Evolutionary conservation across 2,329 filamentous ascomycete genomes (phyloP).

Genomic region (Ophiocordyceps australis): DNA sequence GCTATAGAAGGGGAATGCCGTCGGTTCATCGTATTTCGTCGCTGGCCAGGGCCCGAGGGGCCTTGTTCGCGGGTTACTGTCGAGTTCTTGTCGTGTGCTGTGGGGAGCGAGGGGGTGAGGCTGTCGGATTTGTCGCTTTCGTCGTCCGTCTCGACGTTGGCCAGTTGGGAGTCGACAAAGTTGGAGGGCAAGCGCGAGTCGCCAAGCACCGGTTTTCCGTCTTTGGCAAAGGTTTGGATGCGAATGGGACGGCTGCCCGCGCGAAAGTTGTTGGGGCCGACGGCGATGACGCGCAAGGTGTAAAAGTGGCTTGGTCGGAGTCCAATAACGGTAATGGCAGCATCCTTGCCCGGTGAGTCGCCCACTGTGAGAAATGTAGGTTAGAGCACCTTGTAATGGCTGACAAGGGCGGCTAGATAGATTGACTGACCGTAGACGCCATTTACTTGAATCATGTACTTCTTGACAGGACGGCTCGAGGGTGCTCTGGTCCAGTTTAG

Average conservation of each 20-base stretch:
- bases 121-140: slow-evolving; percentile 27
- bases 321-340: slow-evolving; percentile 71
- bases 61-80: slow-evolving; percentile 42
- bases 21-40: slow-evolving; percentile 44
- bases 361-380: slow-evolving; percentile 39
- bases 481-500: slow-evolving; percentile 76
- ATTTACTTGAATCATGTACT: slow-evolving; percentile 86
- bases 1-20: slow-evolving; percentile 57
- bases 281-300: slow-evolving; percentile 80
- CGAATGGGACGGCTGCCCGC: slow-evolving; percentile 75
- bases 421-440: slow-evolving; percentile 59
- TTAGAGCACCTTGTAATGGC: slow-evolving; percentile 2
- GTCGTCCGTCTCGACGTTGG: slow-evolving; percentile 19
- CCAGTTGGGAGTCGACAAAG: slow-evolving; percentile 32
- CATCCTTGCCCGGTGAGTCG: slow-evolving; percentile 41
- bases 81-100: slow-evolving; percentile 40
- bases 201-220: slow-evolving; percentile 42
- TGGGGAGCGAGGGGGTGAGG: slow-evolving; percentile 28
- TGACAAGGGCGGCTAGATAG: neutral
- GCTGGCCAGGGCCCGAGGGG: slow-evolving; percentile 24
- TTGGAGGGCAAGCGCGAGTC: slow-evolving; percentile 37
- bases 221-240: slow-evolving; percentile 54
- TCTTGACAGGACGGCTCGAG: slow-evolving; percentile 49
- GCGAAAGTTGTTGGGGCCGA: slow-evolving; percentile 84
- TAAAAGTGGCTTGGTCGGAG: slow-evolving; percentile 79